Base-by-base conservation (phyloP, 129 eudicot species). In the Dittrichia graveolens region DNA sequence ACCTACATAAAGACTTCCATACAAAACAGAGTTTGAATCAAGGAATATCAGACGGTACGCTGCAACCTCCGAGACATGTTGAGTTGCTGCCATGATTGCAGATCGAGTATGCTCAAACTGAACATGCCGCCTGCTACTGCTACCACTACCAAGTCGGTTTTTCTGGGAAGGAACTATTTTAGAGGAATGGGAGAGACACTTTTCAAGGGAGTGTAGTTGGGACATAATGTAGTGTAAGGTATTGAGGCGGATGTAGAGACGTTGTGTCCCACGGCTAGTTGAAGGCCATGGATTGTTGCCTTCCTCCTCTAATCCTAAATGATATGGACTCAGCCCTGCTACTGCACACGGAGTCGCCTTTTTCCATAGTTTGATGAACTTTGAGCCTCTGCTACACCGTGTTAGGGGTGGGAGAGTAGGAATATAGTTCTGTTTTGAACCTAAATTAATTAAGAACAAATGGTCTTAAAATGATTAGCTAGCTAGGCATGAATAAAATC, bases 231-330 rank as follows among this genome's bases (percentile, higher is more conserved):
- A 88, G 61, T 94, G 93, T 15, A 94, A 79, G 58, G 99, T 90
- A 83, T 94, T 94, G 40, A 94, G 96, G 14, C 99, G 93, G 52
- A 94, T 90, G 86, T 94, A 94, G 46, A 90, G 89, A 54, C 99
- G 97, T 78, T 94, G 99, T 12, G 99, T 94, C 38, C 97, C 97
- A 13, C 99, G 96, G 39, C 97, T 94, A 0, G 99, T 94, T 48
- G 99, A 86, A 35, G 96, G 94, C 6, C 91, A 89, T 5, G 96
- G 83, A 59, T 88, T 62, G 74, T 79, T 78, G 24, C 79, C 88
- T 67, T 90, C 93, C 6, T 79, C 73, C 9, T 75, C 19, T 5
- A 24, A 66, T 10, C 50, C 58, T n/a, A 78, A 13, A 64, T 78
- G 73, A 70, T 70, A 70, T 0, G 72, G 79, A 50, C 79, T 73